Evolutionary conservation across 202 grass and related monocot species (phyloP), one percentile per base, ranked within the genome.

Genomic region (Cymbopogon flexuosus): DNA sequence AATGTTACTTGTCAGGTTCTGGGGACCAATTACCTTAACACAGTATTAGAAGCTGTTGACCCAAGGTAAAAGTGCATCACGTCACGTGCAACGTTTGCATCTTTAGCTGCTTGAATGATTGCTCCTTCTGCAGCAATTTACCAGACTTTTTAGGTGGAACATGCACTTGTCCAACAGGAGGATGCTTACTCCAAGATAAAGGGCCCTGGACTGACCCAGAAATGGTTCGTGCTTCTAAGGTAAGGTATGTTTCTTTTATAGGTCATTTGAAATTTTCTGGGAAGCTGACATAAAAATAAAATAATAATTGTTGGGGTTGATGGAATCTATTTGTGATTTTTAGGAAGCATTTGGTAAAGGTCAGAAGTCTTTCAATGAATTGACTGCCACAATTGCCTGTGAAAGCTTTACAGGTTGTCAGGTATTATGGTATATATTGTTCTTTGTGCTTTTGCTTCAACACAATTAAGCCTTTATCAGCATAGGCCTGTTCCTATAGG

Each of bases 151-250:
- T 98, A 35, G 95, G 92, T 33, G 95, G 95, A 71, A 91, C 74
- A 23, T 98, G 95, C 85, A 88, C 67, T 68, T 98, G 95, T 81
- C 87, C 79, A 29, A 76, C 72, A 83, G 92, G 76, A 73, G 92
- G 91, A 57, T 98, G 95, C 88, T 87, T 94, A 78, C 70, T 86
- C 64, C 83, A 91, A 93, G 95, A 98, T 77, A 93, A 88, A 88
- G 95, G 92, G 61, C 92, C 92, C 34, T 98, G 95, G 95, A 94
- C 76, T 68, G 71, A 88, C 39, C 75, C 76, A 31, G 68, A 90
- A 70, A 86, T 92, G 70, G 77, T 76, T 73, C 58, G 30, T 62
- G 77, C 84, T 85, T 87, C 89, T 77, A 69, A 94, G 88, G 95
- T 98, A 73, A 81, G 57, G 75, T 90, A 76, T 81, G 71, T 51